Evolutionary conservation across 345 rosid genomes (phyloP).

Genomic region (Cardamine chenopodiifolia): DNA sequence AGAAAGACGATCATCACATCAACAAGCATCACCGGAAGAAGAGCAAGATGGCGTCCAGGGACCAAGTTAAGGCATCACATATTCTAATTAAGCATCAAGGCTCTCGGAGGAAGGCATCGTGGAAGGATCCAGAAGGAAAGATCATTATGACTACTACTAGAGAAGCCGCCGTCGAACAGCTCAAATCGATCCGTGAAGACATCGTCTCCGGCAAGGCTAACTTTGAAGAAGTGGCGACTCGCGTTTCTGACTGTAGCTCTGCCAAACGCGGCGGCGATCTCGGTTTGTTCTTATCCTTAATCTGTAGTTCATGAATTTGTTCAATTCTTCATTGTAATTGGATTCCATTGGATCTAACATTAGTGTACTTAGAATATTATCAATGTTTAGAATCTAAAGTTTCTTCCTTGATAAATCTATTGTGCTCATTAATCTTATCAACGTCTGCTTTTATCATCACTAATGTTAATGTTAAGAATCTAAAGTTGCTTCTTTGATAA

Average conservation of each 20-base stretch:
- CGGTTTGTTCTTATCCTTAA: slow-evolving; percentile 50
- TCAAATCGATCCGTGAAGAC: slow-evolving; percentile 71
- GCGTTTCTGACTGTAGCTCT: slow-evolving; percentile 90
- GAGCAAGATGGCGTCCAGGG: slow-evolving; percentile 48
- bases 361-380: too few species aligned
- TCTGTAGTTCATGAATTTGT: slow-evolving; percentile 12
- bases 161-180: slow-evolving; percentile 75
- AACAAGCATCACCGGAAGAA: slow-evolving; percentile 48
- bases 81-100: slow-evolving; percentile 93
- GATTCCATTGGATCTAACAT: neutral
- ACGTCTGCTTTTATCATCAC: neutral
- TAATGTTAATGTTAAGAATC: neutral
- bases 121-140: slow-evolving; percentile 97
- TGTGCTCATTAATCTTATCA: neutral
- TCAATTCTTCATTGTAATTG: neutral
- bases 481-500: neutral
- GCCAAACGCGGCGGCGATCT: slow-evolving; percentile 98
- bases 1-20: slow-evolving; percentile 25
- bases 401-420: neutral
- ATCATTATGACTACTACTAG: slow-evolving; percentile 67
- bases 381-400: neutral
- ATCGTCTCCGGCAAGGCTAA: slow-evolving; percentile 75
- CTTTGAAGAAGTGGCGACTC: slow-evolving; percentile 77
- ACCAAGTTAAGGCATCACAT: slow-evolving; percentile 82
- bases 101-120: slow-evolving; percentile 87